Conservation (phyloP, 1,284 basidiomycete species). For the Malassezia obtusa region DNA sequence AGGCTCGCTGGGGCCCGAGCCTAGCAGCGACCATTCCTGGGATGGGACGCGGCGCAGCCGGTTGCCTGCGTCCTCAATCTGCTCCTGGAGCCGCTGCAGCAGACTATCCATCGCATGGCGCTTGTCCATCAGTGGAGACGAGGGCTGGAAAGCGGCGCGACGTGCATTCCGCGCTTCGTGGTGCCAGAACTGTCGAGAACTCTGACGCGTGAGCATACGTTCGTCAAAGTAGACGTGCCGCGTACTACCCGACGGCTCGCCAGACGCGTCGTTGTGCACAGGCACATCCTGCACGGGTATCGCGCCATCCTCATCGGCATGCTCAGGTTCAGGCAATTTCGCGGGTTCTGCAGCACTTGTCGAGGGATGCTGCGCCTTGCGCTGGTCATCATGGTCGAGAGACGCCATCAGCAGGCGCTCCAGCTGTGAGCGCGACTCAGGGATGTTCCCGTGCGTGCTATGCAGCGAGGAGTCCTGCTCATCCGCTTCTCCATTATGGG, state of each 20-base stretch:
- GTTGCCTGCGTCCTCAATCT: conserved; percentile 6
- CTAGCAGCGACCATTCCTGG: background rate
- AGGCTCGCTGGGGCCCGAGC: background rate
- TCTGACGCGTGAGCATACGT: background rate
- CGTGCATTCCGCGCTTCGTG: conserved; percentile 7
- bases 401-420: conserved; percentile 4
- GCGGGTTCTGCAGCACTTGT: background rate
- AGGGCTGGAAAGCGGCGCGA: background rate
- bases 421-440: background rate
- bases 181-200: background rate
- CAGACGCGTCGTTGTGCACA: background rate
- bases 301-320: background rate
- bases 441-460: no score
- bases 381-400: conserved; percentile 1
- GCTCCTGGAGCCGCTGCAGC: conserved; percentile 4
- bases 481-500: background rate
- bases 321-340: background rate
- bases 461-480: background rate
- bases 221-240: conserved; percentile 16
- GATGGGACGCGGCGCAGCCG: conserved; percentile 1
- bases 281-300: background rate
- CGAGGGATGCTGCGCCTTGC: background rate
- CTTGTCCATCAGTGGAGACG: background rate
- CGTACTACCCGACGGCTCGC: background rate
- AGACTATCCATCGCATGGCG: conserved; percentile 7